A percentile compares a stretch with the other conserved stretches of the same genome.
phyloP scores from a whole-genome alignment of 768 basidiomycete genomes.

The Mrakia gelida region DNA sequence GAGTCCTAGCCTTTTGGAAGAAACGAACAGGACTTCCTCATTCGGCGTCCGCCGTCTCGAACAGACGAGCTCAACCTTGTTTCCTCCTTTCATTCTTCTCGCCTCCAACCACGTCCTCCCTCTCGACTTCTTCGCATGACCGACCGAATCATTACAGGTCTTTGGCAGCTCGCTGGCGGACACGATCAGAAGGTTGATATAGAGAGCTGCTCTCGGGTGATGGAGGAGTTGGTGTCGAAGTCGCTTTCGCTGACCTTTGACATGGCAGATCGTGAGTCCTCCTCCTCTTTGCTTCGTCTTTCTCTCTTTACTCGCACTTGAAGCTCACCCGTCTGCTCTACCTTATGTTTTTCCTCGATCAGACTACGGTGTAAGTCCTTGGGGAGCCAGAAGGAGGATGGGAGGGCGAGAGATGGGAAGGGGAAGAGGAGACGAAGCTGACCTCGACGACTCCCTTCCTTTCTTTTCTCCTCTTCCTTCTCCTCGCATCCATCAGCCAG shows the following conservation, averaged over 20 bases:
- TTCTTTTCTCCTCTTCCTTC: neutral
- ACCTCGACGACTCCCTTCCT: neutral
- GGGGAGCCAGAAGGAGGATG: too few species aligned
- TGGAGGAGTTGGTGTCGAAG: neutral
- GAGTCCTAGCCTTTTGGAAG: too few species aligned
- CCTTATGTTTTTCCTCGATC: neutral
- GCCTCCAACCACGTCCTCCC: neutral
- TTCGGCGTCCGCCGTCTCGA: neutral
- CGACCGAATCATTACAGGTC: neutral
- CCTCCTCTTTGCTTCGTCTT: neutral
- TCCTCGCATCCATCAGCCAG: neutral
- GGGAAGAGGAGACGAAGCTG: neutral
- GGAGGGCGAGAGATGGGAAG: too few species aligned
- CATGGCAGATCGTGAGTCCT: neutral
- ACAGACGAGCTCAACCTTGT: neutral
- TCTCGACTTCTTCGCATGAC: neutral
- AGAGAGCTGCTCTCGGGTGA: neutral
- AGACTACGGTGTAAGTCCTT: neutral
- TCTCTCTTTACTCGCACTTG: neutral
- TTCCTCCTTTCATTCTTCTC: too few species aligned
- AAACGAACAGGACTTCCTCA: neutral
- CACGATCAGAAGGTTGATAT: neutral
- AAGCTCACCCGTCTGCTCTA: neutral
- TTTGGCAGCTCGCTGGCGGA: neutral
- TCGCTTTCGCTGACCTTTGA: neutral